These are phyloP conservation scores for Tetragonia tetragonoides DNA, from an alignment of 148 eudicot species.

Conservation along the genomic window DNA sequence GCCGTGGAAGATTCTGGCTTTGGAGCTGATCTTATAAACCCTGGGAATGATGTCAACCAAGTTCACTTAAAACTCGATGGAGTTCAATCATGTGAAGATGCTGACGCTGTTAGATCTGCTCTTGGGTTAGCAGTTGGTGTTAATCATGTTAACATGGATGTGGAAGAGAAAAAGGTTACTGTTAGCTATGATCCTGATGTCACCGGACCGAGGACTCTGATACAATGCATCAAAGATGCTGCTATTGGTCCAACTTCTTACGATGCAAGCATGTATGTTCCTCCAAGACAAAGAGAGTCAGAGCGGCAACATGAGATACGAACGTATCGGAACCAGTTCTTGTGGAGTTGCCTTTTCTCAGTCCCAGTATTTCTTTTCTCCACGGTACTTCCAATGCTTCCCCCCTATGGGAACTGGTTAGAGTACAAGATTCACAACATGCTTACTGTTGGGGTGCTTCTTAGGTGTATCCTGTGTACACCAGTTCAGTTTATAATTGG, in stretches of 20 bases:
- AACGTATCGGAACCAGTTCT: slow-evolving; percentile 62
- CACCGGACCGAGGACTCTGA: slow-evolving; percentile 83
- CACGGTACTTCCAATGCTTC: slow-evolving; percentile 91
- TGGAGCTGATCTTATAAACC: slow-evolving; percentile 77
- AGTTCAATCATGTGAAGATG: slow-evolving; percentile 49
- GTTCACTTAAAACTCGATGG: slow-evolving; percentile 70
- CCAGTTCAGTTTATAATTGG: slow-evolving; percentile 93
- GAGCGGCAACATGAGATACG: slow-evolving; percentile 57
- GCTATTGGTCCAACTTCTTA: slow-evolving; percentile 44
- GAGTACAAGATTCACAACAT: slow-evolving; percentile 69
- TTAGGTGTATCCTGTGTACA: slow-evolving; percentile 85
- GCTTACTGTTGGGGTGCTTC: slow-evolving; percentile 76
- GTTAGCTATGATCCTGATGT: slow-evolving; percentile 71
- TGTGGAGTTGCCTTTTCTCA: slow-evolving; percentile 83
- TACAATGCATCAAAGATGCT: slow-evolving; percentile 60
- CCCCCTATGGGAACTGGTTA: slow-evolving; percentile 85
- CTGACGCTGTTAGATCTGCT: slow-evolving; percentile 38
- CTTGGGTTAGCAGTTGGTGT: slow-evolving; percentile 73
- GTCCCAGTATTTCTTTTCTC: slow-evolving; percentile 77
- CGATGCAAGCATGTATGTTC: slow-evolving; percentile 63
- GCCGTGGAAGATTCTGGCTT: slow-evolving; percentile 88
- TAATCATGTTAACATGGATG: slow-evolving; percentile 63
- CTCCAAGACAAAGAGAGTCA: slow-evolving; percentile 62
- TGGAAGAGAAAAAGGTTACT: slow-evolving; percentile 45
- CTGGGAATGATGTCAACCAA: slow-evolving; percentile 73